These are phyloP conservation scores for Silene latifolia DNA, from an alignment of 148 eudicot species.

Conservation along the genomic window DNA sequence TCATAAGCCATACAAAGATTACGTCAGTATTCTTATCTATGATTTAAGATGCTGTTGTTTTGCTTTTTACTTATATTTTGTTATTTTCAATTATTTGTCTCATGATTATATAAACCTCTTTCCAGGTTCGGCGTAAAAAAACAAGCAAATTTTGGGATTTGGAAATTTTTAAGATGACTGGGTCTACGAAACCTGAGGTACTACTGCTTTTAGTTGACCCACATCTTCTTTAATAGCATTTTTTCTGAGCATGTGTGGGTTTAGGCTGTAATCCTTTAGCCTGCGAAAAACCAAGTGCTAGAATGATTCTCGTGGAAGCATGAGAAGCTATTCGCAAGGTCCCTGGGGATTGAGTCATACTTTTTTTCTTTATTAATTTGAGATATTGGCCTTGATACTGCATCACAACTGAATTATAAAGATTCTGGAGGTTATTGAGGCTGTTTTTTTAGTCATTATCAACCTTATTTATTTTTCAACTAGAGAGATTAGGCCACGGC, in stretches of 20 bases:
- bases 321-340: not conserved
- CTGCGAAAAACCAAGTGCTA: not conserved
- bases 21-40: not conserved
- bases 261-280: not conserved
- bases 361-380: not conserved
- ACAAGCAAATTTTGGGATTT: too few relatives aligned
- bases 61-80: not conserved
- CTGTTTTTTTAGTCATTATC: too few relatives aligned
- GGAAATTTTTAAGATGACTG: slow-evolving; percentile 97
- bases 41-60: not conserved
- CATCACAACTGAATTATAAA: too few relatives aligned
- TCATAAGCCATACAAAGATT: not conserved
- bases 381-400: too few relatives aligned
- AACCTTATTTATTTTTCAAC: too few relatives aligned
- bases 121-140: slow-evolving; percentile 91
- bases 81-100: slow-evolving; percentile 13
- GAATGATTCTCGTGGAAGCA: not conserved
- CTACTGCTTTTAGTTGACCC: not conserved
- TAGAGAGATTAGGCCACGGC: too few relatives aligned
- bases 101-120: slow-evolving; percentile 8
- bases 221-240: not conserved
- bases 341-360: not conserved
- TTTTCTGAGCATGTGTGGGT: not conserved
- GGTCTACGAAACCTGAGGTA: slow-evolving; percentile 91
- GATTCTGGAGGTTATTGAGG: too few relatives aligned